phyloP scores from a whole-genome alignment of 1,139 yeast species.

The Taiozyma sp. region DNA sequence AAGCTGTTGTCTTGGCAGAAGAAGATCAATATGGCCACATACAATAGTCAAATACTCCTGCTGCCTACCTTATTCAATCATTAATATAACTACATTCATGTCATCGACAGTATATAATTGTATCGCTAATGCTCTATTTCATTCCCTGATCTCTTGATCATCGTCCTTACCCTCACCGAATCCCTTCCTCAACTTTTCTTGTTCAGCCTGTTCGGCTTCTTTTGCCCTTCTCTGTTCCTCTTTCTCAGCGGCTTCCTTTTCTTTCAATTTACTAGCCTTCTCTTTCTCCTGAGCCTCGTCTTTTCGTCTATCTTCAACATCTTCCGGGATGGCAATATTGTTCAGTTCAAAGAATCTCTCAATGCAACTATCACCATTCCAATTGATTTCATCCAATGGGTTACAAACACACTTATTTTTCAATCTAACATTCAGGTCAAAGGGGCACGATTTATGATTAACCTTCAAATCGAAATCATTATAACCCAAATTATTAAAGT shows the following conservation, averaged over 20 bases:
- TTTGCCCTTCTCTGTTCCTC: slow-evolving; percentile 5
- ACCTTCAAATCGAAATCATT: slow-evolving; percentile 16
- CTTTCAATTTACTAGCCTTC: slow-evolving; percentile 1
- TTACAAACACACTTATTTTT: slow-evolving; percentile 44
- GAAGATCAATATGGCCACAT: slow-evolving; percentile 1
- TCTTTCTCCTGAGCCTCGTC: slow-evolving; percentile 2
- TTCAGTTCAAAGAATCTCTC: slow-evolving; percentile 26
- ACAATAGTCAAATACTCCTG: not conserved
- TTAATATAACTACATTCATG: not conserved
- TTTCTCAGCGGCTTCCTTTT: slow-evolving; percentile 1
- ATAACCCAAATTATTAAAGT: slow-evolving; percentile 51
- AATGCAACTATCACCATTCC: slow-evolving; percentile 28
- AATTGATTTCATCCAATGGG: slow-evolving; percentile 36
- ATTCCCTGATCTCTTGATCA: not conserved
- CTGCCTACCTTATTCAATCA: not conserved
- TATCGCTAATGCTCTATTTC: not conserved
- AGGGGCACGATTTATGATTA: slow-evolving; percentile 63
- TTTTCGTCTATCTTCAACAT: slow-evolving; percentile 7
- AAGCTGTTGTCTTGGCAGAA: not conserved
- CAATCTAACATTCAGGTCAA: slow-evolving; percentile 37
- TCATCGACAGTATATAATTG: not conserved
- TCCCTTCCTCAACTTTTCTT: not conserved
- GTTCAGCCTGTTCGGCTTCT: slow-evolving; percentile 1
- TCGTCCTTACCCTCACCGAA: not conserved
- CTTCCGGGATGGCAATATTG: slow-evolving; percentile 23